These are phyloP conservation scores for Podila epicladia DNA, from an alignment of 192 early-diverging fungal genomes.

Conservation along the genomic window DNA sequence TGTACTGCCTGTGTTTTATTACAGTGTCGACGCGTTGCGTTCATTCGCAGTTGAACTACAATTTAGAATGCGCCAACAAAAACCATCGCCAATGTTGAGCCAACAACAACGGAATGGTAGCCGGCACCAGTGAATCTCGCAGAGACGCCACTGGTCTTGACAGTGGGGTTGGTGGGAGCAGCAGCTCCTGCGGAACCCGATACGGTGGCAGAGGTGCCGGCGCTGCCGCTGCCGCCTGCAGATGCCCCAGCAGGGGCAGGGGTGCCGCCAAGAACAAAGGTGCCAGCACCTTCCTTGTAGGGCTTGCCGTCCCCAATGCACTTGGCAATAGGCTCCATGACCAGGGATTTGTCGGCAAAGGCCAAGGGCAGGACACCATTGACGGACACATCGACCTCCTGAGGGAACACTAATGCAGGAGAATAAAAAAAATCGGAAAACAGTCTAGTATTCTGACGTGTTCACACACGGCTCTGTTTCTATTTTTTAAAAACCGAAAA, in stretches of 20 bases:
- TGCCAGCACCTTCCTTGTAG: slow-evolving; percentile 47
- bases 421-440: background rate
- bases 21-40: too few species aligned
- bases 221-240: background rate
- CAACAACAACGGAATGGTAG: background rate
- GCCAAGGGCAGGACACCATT: slow-evolving; percentile 42
- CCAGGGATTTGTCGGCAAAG: slow-evolving; percentile 20
- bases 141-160: background rate
- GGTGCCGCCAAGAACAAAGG: slow-evolving; percentile 11
- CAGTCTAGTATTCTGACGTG: background rate
- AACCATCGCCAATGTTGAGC: background rate
- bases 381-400: slow-evolving; percentile 60
- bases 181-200: background rate
- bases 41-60: too few species aligned
- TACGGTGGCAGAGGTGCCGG: slow-evolving; percentile 7
- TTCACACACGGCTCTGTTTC: too few species aligned
- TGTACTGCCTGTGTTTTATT: too few species aligned
- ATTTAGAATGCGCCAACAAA: too few species aligned
- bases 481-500: background rate
- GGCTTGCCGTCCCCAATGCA: slow-evolving; percentile 50
- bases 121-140: background rate
- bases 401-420: slow-evolving; percentile 30
- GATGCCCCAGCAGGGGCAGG: too few species aligned
- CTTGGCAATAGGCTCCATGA: slow-evolving; percentile 50
- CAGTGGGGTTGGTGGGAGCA: background rate